Evolutionary conservation across 2,329 filamentous ascomycete genomes (phyloP).

Genomic region (Apiospora koreana): DNA sequence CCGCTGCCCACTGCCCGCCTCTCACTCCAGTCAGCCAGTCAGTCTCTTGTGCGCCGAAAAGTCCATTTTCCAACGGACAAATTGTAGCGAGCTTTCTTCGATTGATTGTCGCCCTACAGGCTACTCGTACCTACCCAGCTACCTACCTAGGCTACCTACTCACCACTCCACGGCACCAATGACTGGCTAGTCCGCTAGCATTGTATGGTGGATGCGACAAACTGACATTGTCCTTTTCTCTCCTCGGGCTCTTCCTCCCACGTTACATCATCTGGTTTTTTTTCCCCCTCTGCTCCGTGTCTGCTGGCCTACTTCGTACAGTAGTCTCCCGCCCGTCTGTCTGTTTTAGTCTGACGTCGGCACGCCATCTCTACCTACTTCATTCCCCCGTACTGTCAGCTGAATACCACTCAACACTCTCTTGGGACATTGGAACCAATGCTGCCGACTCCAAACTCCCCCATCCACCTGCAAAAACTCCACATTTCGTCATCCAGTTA

Average conservation of each 20-base stretch:
- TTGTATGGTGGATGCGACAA: not conserved
- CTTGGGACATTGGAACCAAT: slow-evolving; percentile 1
- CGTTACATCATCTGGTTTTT: not conserved
- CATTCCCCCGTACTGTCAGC: not conserved
- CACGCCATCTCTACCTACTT: not conserved
- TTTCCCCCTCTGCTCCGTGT: not conserved
- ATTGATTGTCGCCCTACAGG: not conserved
- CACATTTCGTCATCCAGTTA: slow-evolving; percentile 13
- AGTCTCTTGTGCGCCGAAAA: not conserved
- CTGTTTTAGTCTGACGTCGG: slow-evolving; percentile 5
- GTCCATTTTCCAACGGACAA: not conserved
- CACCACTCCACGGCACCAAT: not conserved
- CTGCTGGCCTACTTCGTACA: not conserved
- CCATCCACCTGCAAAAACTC: not conserved
- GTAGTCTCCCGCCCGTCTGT: not conserved
- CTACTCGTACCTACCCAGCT: too few species aligned
- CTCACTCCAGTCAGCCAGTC: not conserved
- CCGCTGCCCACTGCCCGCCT: too few species aligned
- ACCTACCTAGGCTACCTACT: not conserved
- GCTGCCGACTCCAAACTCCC: not conserved
- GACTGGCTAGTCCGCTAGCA: not conserved
- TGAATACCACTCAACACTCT: not conserved
- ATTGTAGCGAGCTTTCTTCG: not conserved
- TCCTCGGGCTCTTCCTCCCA: not conserved
- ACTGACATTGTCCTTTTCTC: not conserved